Evolutionary conservation across 371 early-diverging fungal species (phyloP), one percentile per base, ranked within the genome.

Genomic region (Phascolomyces articulosus): DNA sequence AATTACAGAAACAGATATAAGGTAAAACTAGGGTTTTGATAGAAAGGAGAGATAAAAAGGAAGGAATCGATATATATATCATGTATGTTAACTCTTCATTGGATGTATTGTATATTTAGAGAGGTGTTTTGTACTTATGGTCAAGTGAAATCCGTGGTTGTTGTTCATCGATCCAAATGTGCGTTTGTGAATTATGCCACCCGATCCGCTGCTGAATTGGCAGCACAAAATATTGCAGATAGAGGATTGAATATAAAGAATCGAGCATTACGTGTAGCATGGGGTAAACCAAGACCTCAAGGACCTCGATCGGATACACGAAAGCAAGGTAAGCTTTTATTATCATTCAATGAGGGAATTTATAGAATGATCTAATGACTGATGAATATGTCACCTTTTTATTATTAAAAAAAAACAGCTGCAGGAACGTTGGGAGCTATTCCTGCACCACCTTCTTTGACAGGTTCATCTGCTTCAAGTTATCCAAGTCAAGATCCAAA

Each of bases 101-200:
- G 11, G 9, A 34, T 34, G 11, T 34, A 4, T 51, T 51, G 4
- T 24, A 18, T 51, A 3, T 51, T 3, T 68, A 90, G 90, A 65
- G 87, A 79, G 13, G 80, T 86, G 65, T 98, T 96, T 71, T 82
- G 85, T 55, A 84, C 80, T 0, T 96, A 87, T 77, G 98, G 98
- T 27, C 95, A 95, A 64, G 84, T 97, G 68, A 93, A 93, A 73
- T 94, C 95, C 0, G 76, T 97, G n/a, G 88, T 93, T 4, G 80
- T 96, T 1, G 86, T 90, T 13, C 81, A 84, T 56, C 92, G 91
- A 64, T 86, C 89, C 26, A 84, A 87, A 58, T 94, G 93, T 66
- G 97, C 96, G 1, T 97, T 96, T 79, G 80, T 98, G 49, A 97
- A 96, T 75, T 98, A 84, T 71, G 83, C 85, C 4, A 85, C 88